Evolutionary conservation across 2,329 filamentous ascomycete genomes (phyloP), one percentile per base, ranked within the genome.

Genomic region (Penicillium sp.): DNA sequence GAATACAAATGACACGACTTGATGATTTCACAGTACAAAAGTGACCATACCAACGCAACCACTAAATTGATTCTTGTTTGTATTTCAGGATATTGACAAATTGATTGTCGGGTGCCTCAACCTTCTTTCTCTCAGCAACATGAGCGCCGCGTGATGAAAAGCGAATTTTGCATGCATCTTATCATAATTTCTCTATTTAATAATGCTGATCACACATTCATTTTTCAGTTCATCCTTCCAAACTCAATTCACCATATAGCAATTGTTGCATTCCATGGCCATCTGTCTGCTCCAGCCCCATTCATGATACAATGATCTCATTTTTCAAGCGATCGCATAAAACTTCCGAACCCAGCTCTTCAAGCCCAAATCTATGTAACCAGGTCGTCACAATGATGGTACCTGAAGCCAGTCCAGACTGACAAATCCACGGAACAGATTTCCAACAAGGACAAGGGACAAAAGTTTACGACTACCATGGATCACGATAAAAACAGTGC

Each of bases 351-450:
- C 53, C 29, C 19, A 13, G 2, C 5, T 31, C 21, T 31, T 21
- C 26, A 29, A 11, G 10, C n/a, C 40, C 24, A 18, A 14, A 26
- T 53, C 42, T 52, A 49, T 61, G 61, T 61, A 58, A 58, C 43
- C 13, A 29, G 43, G 50, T 21, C 45, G 56, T 65, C 59, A 65
- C 54, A 26, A 63, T 65, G 62, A 62, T 56, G 51, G 47, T 46
- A 19, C 24, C 21, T 37, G 19, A 26, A 46, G 33, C 29, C 10
- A 14, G 14, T 23, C 3, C 52, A 14, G 57, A 55, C 52, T 47
- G 59, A 39, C 23, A 23, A 14, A 19, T 19, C 9, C 9, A 19
- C 58, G 42, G 46, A 53, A 60, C 36, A 23, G 14, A 61, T 47
- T 64, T 60, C 61, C 59, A 57, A 62, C 54, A 62, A 59, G 34